Base-by-base conservation (phyloP, 1,284 basidiomycete species). In the Pseudozyma sp. region DNA sequence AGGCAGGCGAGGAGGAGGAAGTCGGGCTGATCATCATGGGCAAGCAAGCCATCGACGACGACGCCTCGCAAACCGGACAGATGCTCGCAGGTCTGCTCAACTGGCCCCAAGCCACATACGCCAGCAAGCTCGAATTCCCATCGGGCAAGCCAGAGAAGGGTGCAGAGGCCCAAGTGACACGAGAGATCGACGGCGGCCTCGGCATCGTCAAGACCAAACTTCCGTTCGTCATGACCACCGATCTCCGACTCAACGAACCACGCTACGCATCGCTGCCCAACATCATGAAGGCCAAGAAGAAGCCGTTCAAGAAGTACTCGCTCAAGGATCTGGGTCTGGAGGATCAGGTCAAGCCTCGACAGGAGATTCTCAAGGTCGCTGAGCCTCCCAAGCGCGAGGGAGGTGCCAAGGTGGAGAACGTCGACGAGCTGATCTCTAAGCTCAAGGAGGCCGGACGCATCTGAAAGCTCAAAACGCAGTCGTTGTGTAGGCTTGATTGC, bases 11-110 rank as follows among this genome's bases (percentile, higher is more conserved):
- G 67, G 76, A 80, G 47, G 83, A 85, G 51, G 87, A 88, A 37
- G 88, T 93, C 3, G 95, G 98, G 80, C 80, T 99, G 62, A 91
- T 99, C 56, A 94, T 99, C 71, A 89, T 97, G 86, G 96, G 97
- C n/a, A 99, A 99, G 87, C 96, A 99, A 86, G 92, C 96, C 11
- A 99, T 99, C 79, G 96, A 99, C 86, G 95, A 97, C 80, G 96
- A 99, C 85, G 89, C 93, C 4, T 93, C 93, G n/a, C 92, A 95
- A 86, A 98, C 96, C 8, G 96, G 96, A 1, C 95, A 97, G 84
- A 98, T 98, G 93, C 89, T 99, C 42, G 95, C 96, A 17, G 96
- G 94, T 3, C 87, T 98, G 80, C 86, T 97, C 78, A 90, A 91
- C 49, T 98, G 94, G 93, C 89, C 92, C 10, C 96, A 99, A 87